Evolutionary conservation across 2,329 filamentous ascomycete genomes (phyloP), one percentile per base, ranked within the genome.

Genomic region (Fonsecaea pugnacius): DNA sequence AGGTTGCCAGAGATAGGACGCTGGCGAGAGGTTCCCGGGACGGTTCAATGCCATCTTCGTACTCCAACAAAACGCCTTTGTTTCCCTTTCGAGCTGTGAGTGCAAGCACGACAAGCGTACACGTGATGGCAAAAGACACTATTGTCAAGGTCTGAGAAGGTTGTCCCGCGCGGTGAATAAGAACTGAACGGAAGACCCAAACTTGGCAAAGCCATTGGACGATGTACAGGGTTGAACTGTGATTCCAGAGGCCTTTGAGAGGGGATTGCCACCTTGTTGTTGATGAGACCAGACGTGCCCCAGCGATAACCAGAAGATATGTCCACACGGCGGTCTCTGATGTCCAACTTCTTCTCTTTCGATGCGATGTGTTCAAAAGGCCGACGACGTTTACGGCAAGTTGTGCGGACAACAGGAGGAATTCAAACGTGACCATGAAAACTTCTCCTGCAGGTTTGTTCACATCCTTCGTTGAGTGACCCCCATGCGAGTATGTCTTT

Each of bases 11-110:
- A 1, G 95, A 98, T 67, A 98, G 86, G 6, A 98, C 79, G 75
- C 94, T 98, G 1, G 95, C 92, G 40, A 91, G 83, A 6, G 92
- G 91, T 75, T 99, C 93, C 67, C 85, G 87, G 2, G 93, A 94
- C 21, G 95, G 95, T 73, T 94, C 87, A 58, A 99, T 86, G 35
- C 89, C 90, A 66, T 91, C 91, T 76, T 97, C 93, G 82, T 93
- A 93, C 76, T 96, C 92, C 72, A 98, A 76, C 52, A 93, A 78
- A 12, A 99, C 91, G 2, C 90, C 87, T 77, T 92, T 95, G 77
- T 98, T 98, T 51, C 95, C 95, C 78, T 92, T 95, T 69, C 95
- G 88, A 67, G 92, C 96, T 58, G 88, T 90, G 62, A 96, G 77
- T 50, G 91, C 87, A 74, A 97, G 88, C 52, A 85, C 76, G 59